A percentile compares a stretch with the other conserved stretches of the same genome.
Evolutionary conservation across 345 rosid species (phyloP).

Genomic region (Boechera retrofracta): DNA sequence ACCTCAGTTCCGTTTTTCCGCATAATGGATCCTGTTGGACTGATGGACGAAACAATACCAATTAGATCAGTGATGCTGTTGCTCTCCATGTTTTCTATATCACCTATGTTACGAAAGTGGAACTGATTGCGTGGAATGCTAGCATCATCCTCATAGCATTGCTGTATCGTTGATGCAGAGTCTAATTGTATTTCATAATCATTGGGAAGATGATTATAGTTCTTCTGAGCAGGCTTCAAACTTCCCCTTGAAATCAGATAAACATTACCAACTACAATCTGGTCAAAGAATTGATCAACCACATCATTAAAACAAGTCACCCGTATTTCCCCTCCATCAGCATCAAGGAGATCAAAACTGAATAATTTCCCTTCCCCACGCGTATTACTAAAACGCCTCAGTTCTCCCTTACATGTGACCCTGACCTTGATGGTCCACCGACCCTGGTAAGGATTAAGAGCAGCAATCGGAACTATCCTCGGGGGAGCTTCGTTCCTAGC

Average conservation of each 20-base stretch:
- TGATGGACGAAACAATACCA: conserved; percentile 70
- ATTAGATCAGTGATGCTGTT: conserved; percentile 67
- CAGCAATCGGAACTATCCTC: conserved; percentile 75
- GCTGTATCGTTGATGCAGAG: conserved; percentile 64
- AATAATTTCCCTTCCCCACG: conserved; percentile 94
- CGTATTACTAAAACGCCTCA: conserved; percentile 69
- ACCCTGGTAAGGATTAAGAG: conserved; percentile 87
- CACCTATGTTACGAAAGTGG: conserved; percentile 70
- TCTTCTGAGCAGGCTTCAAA: conserved; percentile 83
- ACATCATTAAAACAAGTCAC: conserved; percentile 91
- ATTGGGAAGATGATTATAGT: conserved; percentile 80
- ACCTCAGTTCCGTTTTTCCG: conserved; percentile 77
- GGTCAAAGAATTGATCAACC: conserved; percentile 78
- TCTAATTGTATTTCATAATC: conserved; percentile 79
- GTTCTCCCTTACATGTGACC: conserved; percentile 78
- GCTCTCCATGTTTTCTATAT: conserved; percentile 74
- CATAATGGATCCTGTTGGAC: conserved; percentile 67
- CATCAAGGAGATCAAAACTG: conserved; percentile 89
- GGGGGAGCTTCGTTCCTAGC: conserved; percentile 73
- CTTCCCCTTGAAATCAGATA: conserved; percentile 82
- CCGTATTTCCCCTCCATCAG: conserved; percentile 89
- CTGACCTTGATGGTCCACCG: conserved; percentile 95
- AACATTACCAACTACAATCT: conserved; percentile 78
- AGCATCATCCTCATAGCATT: conserved; percentile 72
- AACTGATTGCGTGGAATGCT: conserved; percentile 74